Conservation (phyloP, 345 rosid genomes). For the Geranium brycei region DNA sequence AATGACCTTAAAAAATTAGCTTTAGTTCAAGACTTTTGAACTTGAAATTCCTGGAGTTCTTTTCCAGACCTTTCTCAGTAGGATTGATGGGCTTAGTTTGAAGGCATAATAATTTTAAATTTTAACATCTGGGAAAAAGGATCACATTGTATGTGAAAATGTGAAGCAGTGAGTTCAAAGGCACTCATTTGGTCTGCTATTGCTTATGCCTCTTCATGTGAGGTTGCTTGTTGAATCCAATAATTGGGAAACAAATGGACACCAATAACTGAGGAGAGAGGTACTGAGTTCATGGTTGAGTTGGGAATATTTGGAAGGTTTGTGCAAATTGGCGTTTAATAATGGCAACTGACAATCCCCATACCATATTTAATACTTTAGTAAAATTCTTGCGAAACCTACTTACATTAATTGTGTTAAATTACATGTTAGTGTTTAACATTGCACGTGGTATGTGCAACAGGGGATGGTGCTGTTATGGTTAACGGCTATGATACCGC, state of each 20-base stretch:
- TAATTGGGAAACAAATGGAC: neutral
- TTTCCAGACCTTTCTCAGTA: neutral
- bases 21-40: too few species aligned
- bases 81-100: too few species aligned
- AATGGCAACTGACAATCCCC: neutral
- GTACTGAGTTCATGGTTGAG: neutral
- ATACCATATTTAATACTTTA: too few species aligned
- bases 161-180: too few species aligned
- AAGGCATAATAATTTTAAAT: too few species aligned
- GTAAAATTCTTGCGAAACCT: too few species aligned
- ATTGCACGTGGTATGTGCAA: conserved; percentile 2
- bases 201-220: neutral
- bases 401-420: neutral
- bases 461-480: conserved; percentile 67
- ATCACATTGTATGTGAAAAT: too few species aligned
- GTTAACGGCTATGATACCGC: conserved; percentile 57
- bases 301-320: neutral
- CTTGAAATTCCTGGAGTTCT: neutral
- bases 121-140: too few species aligned
- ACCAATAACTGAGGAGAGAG: neutral
- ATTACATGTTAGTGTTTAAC: neutral
- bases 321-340: neutral
- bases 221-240: neutral
- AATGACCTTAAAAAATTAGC: neutral
- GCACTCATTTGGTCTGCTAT: too few species aligned